phyloP scores from a whole-genome alignment of 1,139 yeast species.

The Taphrina communis region DNA sequence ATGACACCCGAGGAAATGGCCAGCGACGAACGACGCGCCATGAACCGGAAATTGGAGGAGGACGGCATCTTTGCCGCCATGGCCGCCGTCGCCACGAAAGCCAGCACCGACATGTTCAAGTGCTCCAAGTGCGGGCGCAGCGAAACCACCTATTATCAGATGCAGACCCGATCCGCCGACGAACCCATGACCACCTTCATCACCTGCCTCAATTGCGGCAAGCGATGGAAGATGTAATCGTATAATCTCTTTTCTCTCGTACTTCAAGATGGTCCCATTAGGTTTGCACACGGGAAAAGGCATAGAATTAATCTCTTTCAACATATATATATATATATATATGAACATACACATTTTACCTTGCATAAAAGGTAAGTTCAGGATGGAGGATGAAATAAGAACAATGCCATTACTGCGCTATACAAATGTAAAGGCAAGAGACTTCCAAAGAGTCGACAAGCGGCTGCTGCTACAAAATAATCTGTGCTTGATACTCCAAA shows the following conservation, averaged over 20 bases:
- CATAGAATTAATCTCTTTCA: too few species aligned
- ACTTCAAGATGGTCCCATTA: not conserved
- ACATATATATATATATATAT: not conserved
- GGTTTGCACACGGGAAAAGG: too few species aligned
- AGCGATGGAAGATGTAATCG: slow-evolving; percentile 14
- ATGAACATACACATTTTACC: not conserved
- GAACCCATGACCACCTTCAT: slow-evolving; percentile 98
- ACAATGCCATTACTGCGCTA: slow-evolving; percentile 11
- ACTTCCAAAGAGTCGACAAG: not conserved
- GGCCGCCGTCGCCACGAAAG: slow-evolving; percentile 96
- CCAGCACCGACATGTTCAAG: slow-evolving; percentile 93
- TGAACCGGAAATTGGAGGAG: slow-evolving; percentile 81
- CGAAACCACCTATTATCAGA: slow-evolving; percentile 93
- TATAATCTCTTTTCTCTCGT: too few species aligned
- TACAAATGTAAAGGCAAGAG: not conserved
- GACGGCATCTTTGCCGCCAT: slow-evolving; percentile 94
- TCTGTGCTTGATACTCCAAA: not conserved
- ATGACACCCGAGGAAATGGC: slow-evolving; percentile 96
- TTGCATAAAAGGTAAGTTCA: not conserved
- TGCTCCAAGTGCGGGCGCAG: slow-evolving; percentile 98
- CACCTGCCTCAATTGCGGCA: slow-evolving; percentile 50
- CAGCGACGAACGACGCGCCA: slow-evolving; percentile 81
- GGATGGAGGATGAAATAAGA: not conserved
- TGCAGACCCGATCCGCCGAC: slow-evolving; percentile 98
- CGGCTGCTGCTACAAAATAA: not conserved